Evolutionary conservation across 495 filamentous ascomycete species (phyloP), one percentile per base, ranked within the genome.

Genomic region (Penicillium herquei): DNA sequence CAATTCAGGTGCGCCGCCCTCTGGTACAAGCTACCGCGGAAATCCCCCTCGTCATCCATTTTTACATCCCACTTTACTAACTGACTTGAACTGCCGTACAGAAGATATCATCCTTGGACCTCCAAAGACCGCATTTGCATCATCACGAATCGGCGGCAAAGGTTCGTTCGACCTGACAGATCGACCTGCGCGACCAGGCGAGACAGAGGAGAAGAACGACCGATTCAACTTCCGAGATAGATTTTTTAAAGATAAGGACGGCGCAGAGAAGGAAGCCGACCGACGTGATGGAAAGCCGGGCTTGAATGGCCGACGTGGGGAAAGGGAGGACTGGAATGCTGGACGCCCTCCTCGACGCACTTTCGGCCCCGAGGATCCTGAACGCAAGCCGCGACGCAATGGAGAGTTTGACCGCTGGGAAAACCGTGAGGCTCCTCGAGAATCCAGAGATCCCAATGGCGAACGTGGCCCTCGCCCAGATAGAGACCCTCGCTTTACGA

Each of bases 31-130:
- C 21, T 26, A 26, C 21, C 21, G 4, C 21, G 2, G 21, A 26
- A 4, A n/a, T 35, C 37, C 42, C 52, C 50, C 42, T 68, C 54
- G 51, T 17, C 39, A 17, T 18, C 34, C 17, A 1, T 10, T 45
- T 37, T 40, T 31, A 55, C 39, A 55, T 51, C 57, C 54, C 43
- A 35, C 39, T 32, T 40, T 49, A 53, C 69, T 72, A 48, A 69
- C 55, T 5, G 13, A 26, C 39, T 52, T 48, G 12, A 45, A 32
- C 54, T 53, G 86, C 2, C 34, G 82, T 82, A 58, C 77, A 57
- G 92, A 94, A 64, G 90, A 96, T 54, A 91, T 96, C 52, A 79
- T 96, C 58, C 88, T 96, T 39, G 92, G 91, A 33, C 92, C 92
- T 32, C 91, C 92, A 1, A 91, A 92, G 59, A 90, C 84, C 26